These are phyloP conservation scores for Ceratocystis albifundus DNA, from an alignment of 2,329 filamentous ascomycete genomes.

Conservation along the genomic window DNA sequence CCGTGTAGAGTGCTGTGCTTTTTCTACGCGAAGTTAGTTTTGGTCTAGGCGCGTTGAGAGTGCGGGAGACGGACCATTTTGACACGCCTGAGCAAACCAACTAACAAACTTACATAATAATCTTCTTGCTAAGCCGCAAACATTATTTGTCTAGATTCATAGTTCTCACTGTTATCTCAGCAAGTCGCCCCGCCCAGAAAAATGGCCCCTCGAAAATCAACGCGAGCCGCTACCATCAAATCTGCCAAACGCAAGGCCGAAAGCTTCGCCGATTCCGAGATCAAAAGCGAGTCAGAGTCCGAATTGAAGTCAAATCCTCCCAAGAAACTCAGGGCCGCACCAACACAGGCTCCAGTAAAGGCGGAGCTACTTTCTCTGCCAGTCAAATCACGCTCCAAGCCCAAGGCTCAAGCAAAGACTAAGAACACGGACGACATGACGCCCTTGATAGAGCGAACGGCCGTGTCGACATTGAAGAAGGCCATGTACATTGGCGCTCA, in stretches of 20 bases:
- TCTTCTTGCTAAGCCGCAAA: too few species aligned
- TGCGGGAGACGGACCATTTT: too few species aligned
- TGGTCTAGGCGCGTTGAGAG: not conserved
- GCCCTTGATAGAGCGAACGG: slow-evolving; percentile 53
- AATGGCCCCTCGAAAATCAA: slow-evolving; percentile 19
- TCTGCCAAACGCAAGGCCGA: slow-evolving; percentile 23
- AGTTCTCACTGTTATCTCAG: not conserved
- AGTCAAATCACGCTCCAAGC: slow-evolving; percentile 14
- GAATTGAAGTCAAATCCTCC: slow-evolving; percentile 26
- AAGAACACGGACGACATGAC: slow-evolving; percentile 42
- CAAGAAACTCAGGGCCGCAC: slow-evolving; percentile 36
- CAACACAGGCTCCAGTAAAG: slow-evolving; percentile 3
- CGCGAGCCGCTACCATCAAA: slow-evolving; percentile 10
- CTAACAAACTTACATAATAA: too few species aligned
- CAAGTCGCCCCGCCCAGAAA: not conserved
- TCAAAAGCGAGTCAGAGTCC: slow-evolving; percentile 25
- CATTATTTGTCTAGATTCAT: too few species aligned
- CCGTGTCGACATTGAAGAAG: slow-evolving; percentile 49
- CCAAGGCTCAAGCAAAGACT: slow-evolving; percentile 30
- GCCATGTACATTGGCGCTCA: slow-evolving; percentile 82
- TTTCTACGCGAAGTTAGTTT: not conserved
- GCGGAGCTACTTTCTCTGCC: slow-evolving; percentile 16
- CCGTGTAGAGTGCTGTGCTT: slow-evolving; percentile 1
- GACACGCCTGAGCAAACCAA: too few species aligned
- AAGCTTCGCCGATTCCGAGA: slow-evolving; percentile 24